A percentile compares a stretch with the other conserved stretches of the same genome.
Conservation (phyloP, 768 basidiomycete genomes). For the Mycena pura region DNA sequence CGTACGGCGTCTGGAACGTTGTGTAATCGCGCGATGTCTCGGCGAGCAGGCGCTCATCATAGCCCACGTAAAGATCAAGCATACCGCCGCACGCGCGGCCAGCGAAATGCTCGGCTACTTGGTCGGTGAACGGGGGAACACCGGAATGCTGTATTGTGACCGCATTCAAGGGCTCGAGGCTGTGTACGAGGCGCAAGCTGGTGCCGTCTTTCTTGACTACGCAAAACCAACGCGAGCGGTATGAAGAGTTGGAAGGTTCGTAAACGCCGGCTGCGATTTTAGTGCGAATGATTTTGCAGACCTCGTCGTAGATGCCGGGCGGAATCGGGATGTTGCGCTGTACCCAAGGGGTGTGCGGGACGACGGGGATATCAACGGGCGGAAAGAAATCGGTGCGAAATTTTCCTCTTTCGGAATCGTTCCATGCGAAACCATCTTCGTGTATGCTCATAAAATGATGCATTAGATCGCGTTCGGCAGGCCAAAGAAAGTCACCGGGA, state of each 20-base stretch:
- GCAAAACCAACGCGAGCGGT: slow-evolving; percentile 20
- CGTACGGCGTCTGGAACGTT: slow-evolving; percentile 37
- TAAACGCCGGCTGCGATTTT: neutral
- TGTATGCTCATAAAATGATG: slow-evolving; percentile 19
- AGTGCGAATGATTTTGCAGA: neutral
- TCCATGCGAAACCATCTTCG: slow-evolving; percentile 25
- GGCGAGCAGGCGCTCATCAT: slow-evolving; percentile 34
- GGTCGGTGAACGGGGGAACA: slow-evolving; percentile 21
- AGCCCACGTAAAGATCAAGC: slow-evolving; percentile 34
- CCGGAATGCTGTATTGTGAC: slow-evolving; percentile 26
- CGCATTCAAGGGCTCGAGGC: slow-evolving; percentile 25
- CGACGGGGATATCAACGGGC: neutral
- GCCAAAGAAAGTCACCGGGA: slow-evolving; percentile 18
- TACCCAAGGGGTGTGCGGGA: slow-evolving; percentile 4
- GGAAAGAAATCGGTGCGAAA: slow-evolving; percentile 18
- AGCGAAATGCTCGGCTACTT: neutral
- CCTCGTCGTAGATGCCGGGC: slow-evolving; percentile 29
- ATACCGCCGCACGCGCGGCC: neutral
- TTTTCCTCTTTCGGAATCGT: slow-evolving; percentile 19
- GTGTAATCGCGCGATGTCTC: slow-evolving; percentile 37
- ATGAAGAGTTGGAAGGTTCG: slow-evolving; percentile 5
- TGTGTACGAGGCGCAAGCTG: slow-evolving; percentile 24
- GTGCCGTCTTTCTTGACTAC: slow-evolving; percentile 24
- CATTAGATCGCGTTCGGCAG: slow-evolving; percentile 17
- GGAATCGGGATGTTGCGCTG: slow-evolving; percentile 27